phyloP scores from a whole-genome alignment of 129 eudicot species.

The Lonicera japonica region DNA sequence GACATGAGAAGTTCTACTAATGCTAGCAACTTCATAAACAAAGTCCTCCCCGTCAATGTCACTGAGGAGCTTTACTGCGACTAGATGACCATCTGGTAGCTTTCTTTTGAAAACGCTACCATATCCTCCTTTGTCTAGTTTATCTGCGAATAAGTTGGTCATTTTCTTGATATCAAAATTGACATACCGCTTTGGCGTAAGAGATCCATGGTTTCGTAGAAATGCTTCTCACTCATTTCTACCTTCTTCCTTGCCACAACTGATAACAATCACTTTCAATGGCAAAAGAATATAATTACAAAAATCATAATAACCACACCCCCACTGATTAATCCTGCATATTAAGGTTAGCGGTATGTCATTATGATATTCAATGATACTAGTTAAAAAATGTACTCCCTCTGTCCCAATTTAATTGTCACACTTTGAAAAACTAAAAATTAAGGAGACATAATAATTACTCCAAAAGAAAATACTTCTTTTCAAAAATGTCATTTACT shows the following conservation, averaged over 20 bases:
- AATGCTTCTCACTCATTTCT: slow-evolving; percentile 1
- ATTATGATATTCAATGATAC: too few relatives aligned
- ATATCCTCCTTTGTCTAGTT: slow-evolving; percentile 29
- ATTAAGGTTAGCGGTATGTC: too few relatives aligned
- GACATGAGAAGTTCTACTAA: slow-evolving; percentile 12
- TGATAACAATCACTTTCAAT: too few relatives aligned
- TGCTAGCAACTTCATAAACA: slow-evolving; percentile 20
- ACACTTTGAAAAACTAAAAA: too few relatives aligned
- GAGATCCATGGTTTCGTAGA: slow-evolving; percentile 12
- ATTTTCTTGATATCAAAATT: slow-evolving; percentile 17
- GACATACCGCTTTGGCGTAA: slow-evolving; percentile 10
- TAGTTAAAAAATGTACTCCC: too few relatives aligned
- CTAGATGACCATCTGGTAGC: slow-evolving; percentile 11
- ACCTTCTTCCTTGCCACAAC: not conserved
- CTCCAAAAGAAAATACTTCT: too few relatives aligned
- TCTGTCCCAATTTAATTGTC: too few relatives aligned
- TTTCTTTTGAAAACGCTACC: slow-evolving; percentile 25
- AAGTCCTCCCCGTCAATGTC: slow-evolving; percentile 14
- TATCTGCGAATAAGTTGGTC: slow-evolving; percentile 22
- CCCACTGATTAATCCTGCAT: too few relatives aligned
- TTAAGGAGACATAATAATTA: too few relatives aligned
- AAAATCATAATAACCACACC: too few relatives aligned
- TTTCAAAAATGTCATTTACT: too few relatives aligned
- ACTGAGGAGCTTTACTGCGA: slow-evolving; percentile 15
- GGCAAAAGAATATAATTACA: too few relatives aligned